Evolutionary conservation across 176 grass and related monocot genomes (phyloP), one percentile per base, ranked within the genome.

Genomic region (Raddia guianensis): DNA sequence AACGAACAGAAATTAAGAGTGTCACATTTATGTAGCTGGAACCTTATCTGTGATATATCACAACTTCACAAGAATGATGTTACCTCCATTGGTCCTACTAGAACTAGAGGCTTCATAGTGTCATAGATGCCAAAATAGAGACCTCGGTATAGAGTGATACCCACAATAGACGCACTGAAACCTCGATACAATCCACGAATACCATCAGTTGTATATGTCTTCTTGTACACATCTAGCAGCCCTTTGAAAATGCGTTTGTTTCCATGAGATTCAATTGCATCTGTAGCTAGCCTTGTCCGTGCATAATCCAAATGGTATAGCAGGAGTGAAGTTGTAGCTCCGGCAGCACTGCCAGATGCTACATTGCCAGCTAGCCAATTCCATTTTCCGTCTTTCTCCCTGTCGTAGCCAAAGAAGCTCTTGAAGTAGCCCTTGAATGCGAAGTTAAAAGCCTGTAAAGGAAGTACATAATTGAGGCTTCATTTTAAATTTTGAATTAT

Each of bases 241-340:
- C 96, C 92, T 50, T 78, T 91, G 79, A 93, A 98, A 52, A 93
- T 90, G 11, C 92, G 81, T 64, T 91, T 78, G 65, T 51, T 84
- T 34, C 19, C 86, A 47, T 61, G 68, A 35, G 81, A 81, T 56
- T 93, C 86, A 81, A 98, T 87, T 33, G 96, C 66, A 81, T 95
- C 92, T 78, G 96, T 98, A 49, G 65, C 96, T 63, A 98, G 86
- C 49, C 86, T 83, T 18, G 92, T 98, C 7, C 92, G 75, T 51
- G 90, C 92, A 86, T 86, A 95, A 91, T 98, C 96, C 61, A 95
- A 73, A 87, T 99, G 96, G 77, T 98, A 98, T 54, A 98, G 78
- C 52, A 98, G 55, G 48, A 63, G 74, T 4, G 95, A 98, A 0
- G 95, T 98, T 15, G 88, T 94, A 51, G 92, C 92, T 87, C 95